phyloP scores from a whole-genome alignment of 768 basidiomycete species.

The Psilocybe sp. region DNA sequence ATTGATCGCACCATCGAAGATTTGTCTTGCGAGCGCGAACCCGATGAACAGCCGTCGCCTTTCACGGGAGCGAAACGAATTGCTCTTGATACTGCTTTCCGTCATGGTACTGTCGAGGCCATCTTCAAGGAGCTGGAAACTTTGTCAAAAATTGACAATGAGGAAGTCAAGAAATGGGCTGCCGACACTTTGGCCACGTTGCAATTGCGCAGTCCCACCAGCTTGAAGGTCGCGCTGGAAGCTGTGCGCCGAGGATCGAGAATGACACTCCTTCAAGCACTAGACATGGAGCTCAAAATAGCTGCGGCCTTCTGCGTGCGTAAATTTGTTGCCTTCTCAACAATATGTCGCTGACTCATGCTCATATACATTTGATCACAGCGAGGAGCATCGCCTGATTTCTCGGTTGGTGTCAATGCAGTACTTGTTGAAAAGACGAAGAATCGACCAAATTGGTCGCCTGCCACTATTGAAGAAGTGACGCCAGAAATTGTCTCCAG shows the following conservation, averaged over 20 bases:
- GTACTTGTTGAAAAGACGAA: slow-evolving; percentile 49
- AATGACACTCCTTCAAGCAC: slow-evolving; percentile 57
- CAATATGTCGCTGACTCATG: slow-evolving; percentile 16
- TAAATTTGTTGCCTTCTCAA: slow-evolving; percentile 18
- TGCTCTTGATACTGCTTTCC: slow-evolving; percentile 84
- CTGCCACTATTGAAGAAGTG: slow-evolving; percentile 60
- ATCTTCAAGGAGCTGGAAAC: slow-evolving; percentile 61
- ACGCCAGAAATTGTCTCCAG: slow-evolving; percentile 50
- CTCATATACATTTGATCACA: slow-evolving; percentile 25
- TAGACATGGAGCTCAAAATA: slow-evolving; percentile 86
- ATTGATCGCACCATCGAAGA: slow-evolving; percentile 63
- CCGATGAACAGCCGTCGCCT: slow-evolving; percentile 49
- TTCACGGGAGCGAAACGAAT: slow-evolving; percentile 60
- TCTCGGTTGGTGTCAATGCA: slow-evolving; percentile 74
- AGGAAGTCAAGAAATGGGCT: slow-evolving; percentile 70
- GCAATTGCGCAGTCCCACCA: slow-evolving; percentile 81
- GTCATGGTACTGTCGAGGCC: slow-evolving; percentile 62
- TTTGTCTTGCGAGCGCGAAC: slow-evolving; percentile 68
- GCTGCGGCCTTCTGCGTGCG: slow-evolving; percentile 89
- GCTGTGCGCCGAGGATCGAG: slow-evolving; percentile 72
- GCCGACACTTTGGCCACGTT: slow-evolving; percentile 60
- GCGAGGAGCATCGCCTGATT: slow-evolving; percentile 81
- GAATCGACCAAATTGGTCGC: slow-evolving; percentile 68
- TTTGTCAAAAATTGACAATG: slow-evolving; percentile 34
- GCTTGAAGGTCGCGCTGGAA: slow-evolving; percentile 83